phyloP scores from a whole-genome alignment of 148 eudicot species.

The Limonium bicolor region DNA sequence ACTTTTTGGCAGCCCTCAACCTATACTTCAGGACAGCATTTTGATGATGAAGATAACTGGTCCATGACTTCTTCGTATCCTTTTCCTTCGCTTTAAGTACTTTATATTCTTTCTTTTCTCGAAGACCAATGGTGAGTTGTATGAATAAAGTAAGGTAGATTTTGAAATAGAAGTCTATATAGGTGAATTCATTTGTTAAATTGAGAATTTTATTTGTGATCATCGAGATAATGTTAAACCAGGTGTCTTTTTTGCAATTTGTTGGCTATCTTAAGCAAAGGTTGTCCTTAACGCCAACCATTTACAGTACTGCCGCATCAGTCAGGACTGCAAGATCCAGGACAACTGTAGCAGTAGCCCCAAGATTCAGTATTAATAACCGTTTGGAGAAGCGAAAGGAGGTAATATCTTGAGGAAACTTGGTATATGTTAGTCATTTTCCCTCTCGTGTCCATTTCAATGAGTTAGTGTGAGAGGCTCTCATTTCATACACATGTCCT shows the following conservation, averaged over 20 bases:
- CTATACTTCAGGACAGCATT: conserved; percentile 42
- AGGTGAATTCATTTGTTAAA: not conserved
- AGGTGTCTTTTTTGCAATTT: not conserved
- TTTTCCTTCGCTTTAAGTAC: conserved; percentile 3
- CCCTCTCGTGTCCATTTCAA: not conserved
- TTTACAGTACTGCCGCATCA: conserved; percentile 46
- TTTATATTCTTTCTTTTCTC: not conserved
- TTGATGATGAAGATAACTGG: conserved; percentile 75
- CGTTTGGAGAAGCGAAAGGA: conserved; percentile 72
- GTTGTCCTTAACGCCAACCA: conserved; percentile 27
- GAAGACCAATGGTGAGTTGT: not conserved
- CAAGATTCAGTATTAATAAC: conserved; percentile 33
- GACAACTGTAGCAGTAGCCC: conserved; percentile 74
- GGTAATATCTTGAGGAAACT: conserved; percentile 27
- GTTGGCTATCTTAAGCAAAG: not conserved
- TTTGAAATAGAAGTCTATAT: not conserved
- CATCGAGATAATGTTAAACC: not conserved
- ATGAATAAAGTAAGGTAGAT: not conserved
- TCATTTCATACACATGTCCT: not conserved
- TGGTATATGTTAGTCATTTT: not conserved
- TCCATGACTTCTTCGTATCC: conserved; percentile 93
- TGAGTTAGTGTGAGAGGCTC: not conserved
- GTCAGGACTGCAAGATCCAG: conserved; percentile 44
- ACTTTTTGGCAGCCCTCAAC: too few species aligned
- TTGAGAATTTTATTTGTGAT: not conserved